Evolutionary conservation across 345 rosid genomes (phyloP), one percentile per base, ranked within the genome.

Genomic region (Citrus trifoliata): DNA sequence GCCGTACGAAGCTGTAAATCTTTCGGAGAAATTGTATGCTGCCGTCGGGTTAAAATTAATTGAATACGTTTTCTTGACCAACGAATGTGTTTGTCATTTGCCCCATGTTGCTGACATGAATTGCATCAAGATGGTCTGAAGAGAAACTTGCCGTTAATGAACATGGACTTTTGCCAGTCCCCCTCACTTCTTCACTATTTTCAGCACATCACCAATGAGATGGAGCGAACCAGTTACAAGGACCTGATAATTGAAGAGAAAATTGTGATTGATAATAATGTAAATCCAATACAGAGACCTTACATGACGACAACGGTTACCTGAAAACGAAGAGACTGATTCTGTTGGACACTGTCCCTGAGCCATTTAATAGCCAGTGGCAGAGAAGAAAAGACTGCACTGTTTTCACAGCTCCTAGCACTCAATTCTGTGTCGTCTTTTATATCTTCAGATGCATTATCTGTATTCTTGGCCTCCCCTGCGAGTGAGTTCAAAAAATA

Each of bases 341-440:
- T 92, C 71, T 85, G 89, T 51, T 84, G 86, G 73, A 88, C 92
- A 61, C 71, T 83, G 77, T 94, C 95, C 82, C 98, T 81, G 24
- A 96, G 89, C 99, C 98, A 96, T 77, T 91, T 93, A 76, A 96
- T 89, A 37, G 97, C 97, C 73, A 80, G 74, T 14, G 99, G 98
- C 25, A 94, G 92, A 71, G 99, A 93, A 80, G 97, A 85, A 79
- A 96, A 94, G 76, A 93, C 94, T 0, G 85, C 84, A 73, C 95
- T 93, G 78, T 88, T 93, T 77, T 86, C 91, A 79, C 80, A 88
- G 79, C 81, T 85, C 79, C 80, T 76, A 51, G 71, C 80, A 74
- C 84, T 78, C 79, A 75, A 71, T 84, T 83, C 90, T 13, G 73
- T 12, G 67, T 86, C 89, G 6, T 88, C 90, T 76, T 86, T 86